These are phyloP conservation scores for Articulospora tetracladia DNA, from an alignment of 495 filamentous ascomycete genomes.

Conservation along the genomic window DNA sequence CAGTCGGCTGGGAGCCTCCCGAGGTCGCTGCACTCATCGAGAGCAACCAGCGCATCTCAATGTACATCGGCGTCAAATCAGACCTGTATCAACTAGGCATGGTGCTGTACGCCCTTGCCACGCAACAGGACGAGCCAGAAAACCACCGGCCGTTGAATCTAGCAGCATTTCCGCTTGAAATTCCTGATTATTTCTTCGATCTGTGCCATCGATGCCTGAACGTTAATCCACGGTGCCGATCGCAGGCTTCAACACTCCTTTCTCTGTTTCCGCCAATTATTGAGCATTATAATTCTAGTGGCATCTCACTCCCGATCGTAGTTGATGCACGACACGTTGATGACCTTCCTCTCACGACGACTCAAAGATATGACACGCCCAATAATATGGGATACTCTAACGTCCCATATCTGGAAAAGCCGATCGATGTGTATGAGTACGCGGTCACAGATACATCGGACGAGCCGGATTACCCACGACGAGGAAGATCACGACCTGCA, in stretches of 20 bases:
- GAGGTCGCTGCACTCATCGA: conserved; percentile 86
- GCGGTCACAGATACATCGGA: conserved; percentile 21
- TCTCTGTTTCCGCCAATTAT: conserved; percentile 19
- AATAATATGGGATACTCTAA: neutral
- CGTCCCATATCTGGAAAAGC: neutral
- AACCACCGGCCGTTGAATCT: conserved; percentile 66
- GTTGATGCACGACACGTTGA: conserved; percentile 18
- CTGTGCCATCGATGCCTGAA: conserved; percentile 57
- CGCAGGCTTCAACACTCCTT: conserved; percentile 21
- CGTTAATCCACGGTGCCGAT: conserved; percentile 37
- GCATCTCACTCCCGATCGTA: conserved; percentile 14
- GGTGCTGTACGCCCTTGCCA: conserved; percentile 92
- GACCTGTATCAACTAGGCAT: conserved; percentile 95
- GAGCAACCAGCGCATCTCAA: conserved; percentile 87
- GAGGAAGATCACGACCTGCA: conserved; percentile 24
- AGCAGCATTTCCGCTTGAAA: conserved; percentile 31
- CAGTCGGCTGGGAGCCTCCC: conserved; percentile 96
- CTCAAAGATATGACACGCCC: neutral
- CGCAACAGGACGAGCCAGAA: conserved; percentile 87
- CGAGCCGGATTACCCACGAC: conserved; percentile 19
- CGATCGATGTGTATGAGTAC: conserved; percentile 15
- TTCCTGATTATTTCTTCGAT: conserved; percentile 57
- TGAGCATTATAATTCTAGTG: conserved; percentile 5
- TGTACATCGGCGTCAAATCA: conserved; percentile 98
- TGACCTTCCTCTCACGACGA: conserved; percentile 4